phyloP scores from a whole-genome alignment of 768 basidiomycete genomes.

The Strobilomyces dryophilus region DNA sequence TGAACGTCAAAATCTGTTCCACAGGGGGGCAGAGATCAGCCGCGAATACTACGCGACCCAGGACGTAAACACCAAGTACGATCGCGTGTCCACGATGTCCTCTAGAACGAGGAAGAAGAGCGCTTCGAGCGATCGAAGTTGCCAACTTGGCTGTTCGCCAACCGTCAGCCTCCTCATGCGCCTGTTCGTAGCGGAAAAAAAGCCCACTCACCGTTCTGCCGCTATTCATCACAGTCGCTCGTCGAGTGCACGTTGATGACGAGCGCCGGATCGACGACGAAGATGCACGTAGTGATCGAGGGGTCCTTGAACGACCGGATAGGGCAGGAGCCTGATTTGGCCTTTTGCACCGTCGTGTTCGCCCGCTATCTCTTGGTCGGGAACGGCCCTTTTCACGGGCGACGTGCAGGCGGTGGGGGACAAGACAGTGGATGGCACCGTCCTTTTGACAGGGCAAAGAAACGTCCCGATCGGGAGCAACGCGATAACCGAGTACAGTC shows the following conservation, averaged over 20 bases:
- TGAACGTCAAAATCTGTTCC: conserved; percentile 86
- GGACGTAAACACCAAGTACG: conserved; percentile 68
- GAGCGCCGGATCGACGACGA: conserved; percentile 90
- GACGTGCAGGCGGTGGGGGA: too few relatives aligned
- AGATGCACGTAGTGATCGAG: conserved; percentile 79
- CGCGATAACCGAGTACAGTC: too few relatives aligned
- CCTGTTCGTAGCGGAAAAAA: too few relatives aligned
- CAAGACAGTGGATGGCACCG: too few relatives aligned
- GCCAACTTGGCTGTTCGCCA: conserved; percentile 79
- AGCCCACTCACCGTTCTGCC: conserved; percentile 75
- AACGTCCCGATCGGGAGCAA: too few relatives aligned
- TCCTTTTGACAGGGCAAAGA: too few relatives aligned
- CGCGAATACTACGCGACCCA: not conserved
- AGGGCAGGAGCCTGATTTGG: conserved; percentile 51
- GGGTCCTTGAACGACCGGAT: conserved; percentile 97
- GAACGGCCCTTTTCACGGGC: conserved; percentile 83
- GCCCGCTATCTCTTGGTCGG: conserved; percentile 97
- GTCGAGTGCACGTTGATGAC: conserved; percentile 58
- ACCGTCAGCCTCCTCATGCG: not conserved
- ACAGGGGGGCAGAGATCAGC: not conserved
- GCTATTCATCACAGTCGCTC: conserved; percentile 81
- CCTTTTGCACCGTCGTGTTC: conserved; percentile 78
- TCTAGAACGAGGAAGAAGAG: conserved; percentile 96
- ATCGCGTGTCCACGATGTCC: conserved; percentile 92
- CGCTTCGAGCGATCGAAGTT: conserved; percentile 94